Evolutionary conservation across 2,329 filamentous ascomycete species (phyloP).

Genomic region (Colletotrichum sp.): DNA sequence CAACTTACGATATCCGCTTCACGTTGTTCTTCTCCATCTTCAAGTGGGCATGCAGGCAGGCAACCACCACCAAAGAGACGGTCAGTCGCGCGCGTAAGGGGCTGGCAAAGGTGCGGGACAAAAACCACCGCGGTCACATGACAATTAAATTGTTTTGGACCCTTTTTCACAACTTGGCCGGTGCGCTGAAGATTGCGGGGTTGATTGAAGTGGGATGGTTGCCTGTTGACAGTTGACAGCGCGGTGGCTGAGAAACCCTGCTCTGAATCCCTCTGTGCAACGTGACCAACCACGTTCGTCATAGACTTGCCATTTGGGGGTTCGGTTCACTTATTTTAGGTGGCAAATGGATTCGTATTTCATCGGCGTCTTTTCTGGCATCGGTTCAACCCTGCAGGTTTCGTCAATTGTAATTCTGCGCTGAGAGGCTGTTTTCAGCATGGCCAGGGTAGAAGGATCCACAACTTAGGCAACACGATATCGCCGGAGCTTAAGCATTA

Average conservation of each 20-base stretch:
- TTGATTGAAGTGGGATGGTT: background rate
- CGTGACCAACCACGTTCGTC: background rate
- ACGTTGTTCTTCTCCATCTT: conserved; percentile 6
- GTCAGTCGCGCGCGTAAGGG: background rate
- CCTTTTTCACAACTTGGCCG: background rate
- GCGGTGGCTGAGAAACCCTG: background rate
- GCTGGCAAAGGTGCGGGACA: background rate
- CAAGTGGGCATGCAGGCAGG: background rate
- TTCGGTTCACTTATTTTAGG: background rate
- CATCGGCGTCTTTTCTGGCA: background rate
- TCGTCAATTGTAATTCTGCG: background rate
- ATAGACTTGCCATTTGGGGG: background rate
- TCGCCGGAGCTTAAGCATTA: background rate
- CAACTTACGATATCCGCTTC: conserved; percentile 8
- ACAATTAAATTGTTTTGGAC: background rate
- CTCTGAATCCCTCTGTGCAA: background rate
- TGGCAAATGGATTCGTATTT: background rate
- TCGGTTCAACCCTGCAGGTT: background rate
- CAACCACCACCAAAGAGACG: background rate
- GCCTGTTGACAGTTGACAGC: background rate
- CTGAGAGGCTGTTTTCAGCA: background rate
- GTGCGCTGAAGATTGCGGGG: background rate
- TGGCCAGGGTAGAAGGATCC: background rate
- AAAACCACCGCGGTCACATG: background rate
- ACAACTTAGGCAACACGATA: background rate